phyloP scores from a whole-genome alignment of 164 flowering plant genomes.

The Vitis cinerea region DNA sequence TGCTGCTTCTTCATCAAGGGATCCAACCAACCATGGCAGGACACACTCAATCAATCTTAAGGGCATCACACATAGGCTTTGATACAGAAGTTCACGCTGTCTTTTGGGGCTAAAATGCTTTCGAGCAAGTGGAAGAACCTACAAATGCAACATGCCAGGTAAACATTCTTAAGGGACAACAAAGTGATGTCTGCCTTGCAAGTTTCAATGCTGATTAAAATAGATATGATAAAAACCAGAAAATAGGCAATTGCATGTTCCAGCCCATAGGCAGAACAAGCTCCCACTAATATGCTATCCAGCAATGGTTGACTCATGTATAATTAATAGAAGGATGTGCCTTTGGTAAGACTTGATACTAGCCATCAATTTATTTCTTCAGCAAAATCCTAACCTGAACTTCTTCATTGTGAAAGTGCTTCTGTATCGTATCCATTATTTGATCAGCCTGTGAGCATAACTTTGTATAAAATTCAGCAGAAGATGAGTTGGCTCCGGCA shows the following conservation, averaged over 20 bases:
- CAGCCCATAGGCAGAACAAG: not conserved
- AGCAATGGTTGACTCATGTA: not conserved
- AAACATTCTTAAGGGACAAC: not conserved
- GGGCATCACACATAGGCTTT: constrained; percentile 91
- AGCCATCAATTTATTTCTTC: too few species aligned
- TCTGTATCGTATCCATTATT: constrained; percentile 74
- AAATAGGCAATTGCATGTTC: not conserved
- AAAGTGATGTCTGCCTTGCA: not conserved
- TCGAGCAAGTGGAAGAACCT: constrained; percentile 95
- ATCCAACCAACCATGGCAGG: constrained; percentile 87
- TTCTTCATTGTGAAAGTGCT: constrained; percentile 86
- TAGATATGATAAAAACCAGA: not conserved
- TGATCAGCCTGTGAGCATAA: constrained; percentile 81
- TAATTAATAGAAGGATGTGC: too few species aligned
- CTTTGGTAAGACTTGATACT: too few species aligned
- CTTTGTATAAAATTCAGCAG: constrained; percentile 63
- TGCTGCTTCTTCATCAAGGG: constrained; percentile 69
- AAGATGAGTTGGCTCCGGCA: constrained; percentile 64
- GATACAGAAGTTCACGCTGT: constrained; percentile 80
- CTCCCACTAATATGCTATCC: not conserved
- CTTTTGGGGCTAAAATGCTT: constrained; percentile 60
- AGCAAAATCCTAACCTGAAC: constrained; percentile 49
- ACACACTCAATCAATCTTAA: constrained; percentile 83
- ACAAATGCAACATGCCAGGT: constrained; percentile 8
- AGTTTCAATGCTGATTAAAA: not conserved